These are phyloP conservation scores for Aureobasidium sp. DNA, from an alignment of 2,329 filamentous ascomycete genomes.

Conservation along the genomic window DNA sequence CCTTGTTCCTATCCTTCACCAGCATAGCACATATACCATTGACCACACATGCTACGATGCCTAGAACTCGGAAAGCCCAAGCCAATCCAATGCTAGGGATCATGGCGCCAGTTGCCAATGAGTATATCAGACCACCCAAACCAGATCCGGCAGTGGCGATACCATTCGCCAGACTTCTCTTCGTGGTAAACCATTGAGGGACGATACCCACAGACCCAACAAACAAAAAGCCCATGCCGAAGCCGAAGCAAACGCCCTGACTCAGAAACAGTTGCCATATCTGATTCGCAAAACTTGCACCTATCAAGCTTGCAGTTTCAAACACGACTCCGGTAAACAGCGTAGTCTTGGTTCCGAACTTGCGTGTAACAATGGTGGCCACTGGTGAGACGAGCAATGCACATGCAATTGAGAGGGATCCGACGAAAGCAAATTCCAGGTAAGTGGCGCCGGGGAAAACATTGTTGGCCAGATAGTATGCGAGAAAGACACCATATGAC, in stretches of 20 bases:
- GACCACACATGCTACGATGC: slow-evolving; percentile 53
- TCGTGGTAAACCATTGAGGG: slow-evolving; percentile 65
- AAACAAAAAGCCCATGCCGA: slow-evolving; percentile 70
- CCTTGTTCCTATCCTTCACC: slow-evolving; percentile 62
- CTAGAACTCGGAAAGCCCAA: slow-evolving; percentile 60
- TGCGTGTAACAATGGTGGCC: slow-evolving; percentile 52
- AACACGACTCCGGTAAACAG: slow-evolving; percentile 57
- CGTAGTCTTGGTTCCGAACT: slow-evolving; percentile 54
- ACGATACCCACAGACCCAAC: slow-evolving; percentile 59
- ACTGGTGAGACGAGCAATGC: slow-evolving; percentile 62
- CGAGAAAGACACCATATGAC: slow-evolving; percentile 64
- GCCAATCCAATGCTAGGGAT: slow-evolving; percentile 53
- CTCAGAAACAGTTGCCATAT: slow-evolving; percentile 71
- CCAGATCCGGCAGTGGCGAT: slow-evolving; percentile 61
- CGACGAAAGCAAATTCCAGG: slow-evolving; percentile 69
- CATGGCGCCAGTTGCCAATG: slow-evolving; percentile 59
- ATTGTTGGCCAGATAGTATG: slow-evolving; percentile 60
- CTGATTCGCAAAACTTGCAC: slow-evolving; percentile 57
- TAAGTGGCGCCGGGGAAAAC: slow-evolving; percentile 54
- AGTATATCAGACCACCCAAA: slow-evolving; percentile 64
- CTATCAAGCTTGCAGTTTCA: slow-evolving; percentile 56
- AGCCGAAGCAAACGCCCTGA: slow-evolving; percentile 68
- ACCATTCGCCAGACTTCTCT: slow-evolving; percentile 60
- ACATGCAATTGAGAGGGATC: slow-evolving; percentile 56
- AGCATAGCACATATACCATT: slow-evolving; percentile 56